Evolutionary conservation across 2,329 filamentous ascomycete genomes (phyloP).

Genomic region (Cladosporium velox): DNA sequence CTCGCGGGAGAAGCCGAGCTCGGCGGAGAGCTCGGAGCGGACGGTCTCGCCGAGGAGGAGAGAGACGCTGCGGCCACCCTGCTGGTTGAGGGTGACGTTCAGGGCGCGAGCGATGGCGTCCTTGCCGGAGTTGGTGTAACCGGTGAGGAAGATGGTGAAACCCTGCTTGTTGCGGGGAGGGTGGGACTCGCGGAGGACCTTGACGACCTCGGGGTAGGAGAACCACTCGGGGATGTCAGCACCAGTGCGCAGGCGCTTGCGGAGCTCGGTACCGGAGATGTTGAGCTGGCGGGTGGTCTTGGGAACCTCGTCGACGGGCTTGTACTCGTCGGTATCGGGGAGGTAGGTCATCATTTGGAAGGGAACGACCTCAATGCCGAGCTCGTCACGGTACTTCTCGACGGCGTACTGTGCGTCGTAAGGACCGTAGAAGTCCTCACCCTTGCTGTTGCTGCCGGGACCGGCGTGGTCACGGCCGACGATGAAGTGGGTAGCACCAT

Average conservation of each 20-base stretch:
- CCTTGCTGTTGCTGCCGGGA: slow-evolving; percentile 96
- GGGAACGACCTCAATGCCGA: slow-evolving; percentile 97
- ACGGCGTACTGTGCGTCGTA: slow-evolving; percentile 97
- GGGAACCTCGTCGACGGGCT: slow-evolving; percentile 85
- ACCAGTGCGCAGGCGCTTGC: slow-evolving; percentile 84
- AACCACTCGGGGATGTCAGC: slow-evolving; percentile 99
- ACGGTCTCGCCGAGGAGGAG: slow-evolving; percentile 95
- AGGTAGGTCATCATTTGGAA: slow-evolving; percentile 99
- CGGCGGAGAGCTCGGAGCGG: slow-evolving; percentile 85
- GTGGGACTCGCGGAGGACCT: slow-evolving; percentile 93
- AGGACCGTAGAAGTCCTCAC: slow-evolving; percentile 94
- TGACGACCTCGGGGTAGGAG: slow-evolving; percentile 98
- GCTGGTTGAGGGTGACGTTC: slow-evolving; percentile 96
- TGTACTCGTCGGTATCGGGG: slow-evolving; percentile 95
- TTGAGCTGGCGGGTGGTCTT: slow-evolving; percentile 74
- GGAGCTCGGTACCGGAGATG: slow-evolving; percentile 71
- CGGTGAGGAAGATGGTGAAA: slow-evolving; percentile 97
- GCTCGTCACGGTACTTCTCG: slow-evolving; percentile 93
- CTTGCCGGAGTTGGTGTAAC: slow-evolving; percentile 95
- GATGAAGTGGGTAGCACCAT: slow-evolving; percentile 98
- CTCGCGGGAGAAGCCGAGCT: slow-evolving; percentile 90
- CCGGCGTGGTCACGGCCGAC: slow-evolving; percentile 98
- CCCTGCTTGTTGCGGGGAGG: slow-evolving; percentile 87
- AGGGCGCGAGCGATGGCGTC: slow-evolving; percentile 93
- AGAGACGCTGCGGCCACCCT: slow-evolving; percentile 90